A percentile compares a stretch with the other conserved stretches of the same genome.
Conservation (phyloP, 768 basidiomycete species). For the Coprinopsis cinerea region DNA sequence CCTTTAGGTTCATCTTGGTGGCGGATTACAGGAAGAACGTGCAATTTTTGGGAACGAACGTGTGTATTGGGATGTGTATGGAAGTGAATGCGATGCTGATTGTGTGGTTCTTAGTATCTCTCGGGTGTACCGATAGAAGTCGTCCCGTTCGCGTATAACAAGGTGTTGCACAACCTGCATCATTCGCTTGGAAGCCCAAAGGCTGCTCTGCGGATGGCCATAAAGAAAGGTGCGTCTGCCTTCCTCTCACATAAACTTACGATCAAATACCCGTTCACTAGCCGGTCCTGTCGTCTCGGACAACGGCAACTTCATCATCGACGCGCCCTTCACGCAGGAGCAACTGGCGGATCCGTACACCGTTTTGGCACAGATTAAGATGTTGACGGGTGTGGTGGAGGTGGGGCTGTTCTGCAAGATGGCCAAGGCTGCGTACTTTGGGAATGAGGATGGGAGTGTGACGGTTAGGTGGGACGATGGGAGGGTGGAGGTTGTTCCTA, state of each 20-base stretch:
- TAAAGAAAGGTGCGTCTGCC: conserved; percentile 50
- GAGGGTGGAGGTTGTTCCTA: conserved; percentile 12
- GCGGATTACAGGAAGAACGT: conserved; percentile 97
- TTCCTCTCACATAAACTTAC: conserved; percentile 2
- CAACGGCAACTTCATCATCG: conserved; percentile 97
- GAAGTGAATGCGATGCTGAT: background rate
- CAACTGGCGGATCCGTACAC: conserved; percentile 60
- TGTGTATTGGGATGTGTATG: conserved; percentile 32
- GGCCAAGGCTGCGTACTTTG: conserved; percentile 96
- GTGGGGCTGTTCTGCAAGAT: conserved; percentile 95
- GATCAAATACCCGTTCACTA: conserved; percentile 16
- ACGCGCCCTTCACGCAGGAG: conserved; percentile 80
- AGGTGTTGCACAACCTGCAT: conserved; percentile 70
- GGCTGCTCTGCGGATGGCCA: conserved; percentile 87
- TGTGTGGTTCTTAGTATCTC: no score
- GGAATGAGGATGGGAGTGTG: conserved; percentile 76
- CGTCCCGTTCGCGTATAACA: conserved; percentile 91
- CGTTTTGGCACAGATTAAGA: conserved; percentile 78
- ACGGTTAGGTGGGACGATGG: conserved; percentile 56
- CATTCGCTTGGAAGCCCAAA: conserved; percentile 55
- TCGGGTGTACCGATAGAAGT: conserved; percentile 96
- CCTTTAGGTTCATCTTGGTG: conserved; percentile 72
- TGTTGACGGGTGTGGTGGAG: conserved; percentile 97
- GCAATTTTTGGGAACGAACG: conserved; percentile 71
- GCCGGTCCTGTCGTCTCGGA: conserved; percentile 96